phyloP scores from a whole-genome alignment of 2,329 filamentous ascomycete species.

The Cercospora sojina region DNA sequence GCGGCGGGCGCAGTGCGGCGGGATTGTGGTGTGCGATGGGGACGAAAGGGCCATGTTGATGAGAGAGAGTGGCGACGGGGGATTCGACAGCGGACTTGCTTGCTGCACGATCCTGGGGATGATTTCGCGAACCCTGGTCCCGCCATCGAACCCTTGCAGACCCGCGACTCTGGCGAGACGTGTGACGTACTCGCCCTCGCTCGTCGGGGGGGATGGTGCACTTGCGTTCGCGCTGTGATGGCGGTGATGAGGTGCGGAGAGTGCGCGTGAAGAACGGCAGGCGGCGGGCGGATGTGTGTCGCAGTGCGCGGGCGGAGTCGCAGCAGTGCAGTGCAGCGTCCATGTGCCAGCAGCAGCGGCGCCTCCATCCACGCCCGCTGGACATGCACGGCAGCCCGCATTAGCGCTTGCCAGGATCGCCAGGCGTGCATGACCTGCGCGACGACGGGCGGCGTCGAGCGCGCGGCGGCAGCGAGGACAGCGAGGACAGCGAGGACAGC shows the following conservation, averaged over 20 bases:
- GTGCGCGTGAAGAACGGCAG: neutral
- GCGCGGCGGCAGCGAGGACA: neutral
- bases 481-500: neutral
- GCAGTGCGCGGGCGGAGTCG: neutral
- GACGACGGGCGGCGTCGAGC: neutral
- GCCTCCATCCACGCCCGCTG: neutral
- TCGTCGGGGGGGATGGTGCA: neutral
- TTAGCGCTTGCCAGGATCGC: neutral
- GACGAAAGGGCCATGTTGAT: neutral
- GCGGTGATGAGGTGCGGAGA: neutral
- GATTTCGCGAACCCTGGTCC: constrained; percentile 1
- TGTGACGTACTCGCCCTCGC: neutral
- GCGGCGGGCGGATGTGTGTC: neutral
- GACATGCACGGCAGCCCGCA: neutral
- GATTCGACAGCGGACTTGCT: neutral
- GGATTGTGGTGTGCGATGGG: neutral
- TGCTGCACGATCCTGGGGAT: neutral
- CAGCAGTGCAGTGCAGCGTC: neutral
- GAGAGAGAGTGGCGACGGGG: neutral
- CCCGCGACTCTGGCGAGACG: constrained; percentile 1
- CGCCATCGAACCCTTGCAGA: neutral
- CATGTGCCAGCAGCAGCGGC: neutral
- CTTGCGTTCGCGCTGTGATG: neutral
- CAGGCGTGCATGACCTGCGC: neutral
- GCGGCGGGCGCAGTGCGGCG: neutral